Conservation (phyloP, 2,329 filamentous ascomycete species). For the Diaporthe sp. region DNA sequence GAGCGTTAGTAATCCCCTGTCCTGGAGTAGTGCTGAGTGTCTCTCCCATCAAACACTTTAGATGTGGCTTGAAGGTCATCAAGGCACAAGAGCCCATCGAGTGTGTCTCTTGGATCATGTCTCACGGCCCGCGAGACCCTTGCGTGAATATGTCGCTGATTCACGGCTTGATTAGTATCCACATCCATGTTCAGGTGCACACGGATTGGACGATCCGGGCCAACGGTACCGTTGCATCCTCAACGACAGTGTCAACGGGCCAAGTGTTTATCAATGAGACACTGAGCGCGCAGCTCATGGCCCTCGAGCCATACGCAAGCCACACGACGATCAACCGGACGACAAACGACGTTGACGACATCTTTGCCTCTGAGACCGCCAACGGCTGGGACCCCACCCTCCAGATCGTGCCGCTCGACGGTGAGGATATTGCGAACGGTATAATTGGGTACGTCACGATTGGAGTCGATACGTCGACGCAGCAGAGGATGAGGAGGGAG, state of each 20-base stretch:
- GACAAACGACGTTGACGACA: slow-evolving; percentile 48
- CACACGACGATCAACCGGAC: slow-evolving; percentile 54
- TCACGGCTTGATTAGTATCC: slow-evolving; percentile 36
- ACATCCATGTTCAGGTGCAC: slow-evolving; percentile 46
- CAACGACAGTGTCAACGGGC: slow-evolving; percentile 49
- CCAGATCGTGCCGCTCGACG: slow-evolving; percentile 51
- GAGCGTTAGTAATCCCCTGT: slow-evolving; percentile 34
- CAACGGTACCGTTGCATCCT: slow-evolving; percentile 43
- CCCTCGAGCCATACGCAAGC: slow-evolving; percentile 50
- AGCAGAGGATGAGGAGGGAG: slow-evolving; percentile 22
- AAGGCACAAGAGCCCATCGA: neutral
- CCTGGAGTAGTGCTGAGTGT: neutral
- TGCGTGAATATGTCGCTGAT: slow-evolving; percentile 13
- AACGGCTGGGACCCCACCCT: slow-evolving; percentile 51
- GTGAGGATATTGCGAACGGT: slow-evolving; percentile 51
- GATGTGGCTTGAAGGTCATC: neutral
- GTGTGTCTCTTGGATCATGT: neutral
- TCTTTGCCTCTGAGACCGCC: slow-evolving; percentile 41
- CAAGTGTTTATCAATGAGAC: slow-evolving; percentile 52
- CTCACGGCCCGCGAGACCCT: slow-evolving; percentile 6
- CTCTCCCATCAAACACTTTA: neutral
- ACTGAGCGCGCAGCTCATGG: slow-evolving; percentile 50
- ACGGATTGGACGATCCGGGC: slow-evolving; percentile 43
- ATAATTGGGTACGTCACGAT: slow-evolving; percentile 55
- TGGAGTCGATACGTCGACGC: slow-evolving; percentile 47